A percentile compares a stretch with the other conserved stretches of the same genome.
phyloP scores from a whole-genome alignment of 352 stramenopile species.

The Paralagenidium karlingii region DNA sequence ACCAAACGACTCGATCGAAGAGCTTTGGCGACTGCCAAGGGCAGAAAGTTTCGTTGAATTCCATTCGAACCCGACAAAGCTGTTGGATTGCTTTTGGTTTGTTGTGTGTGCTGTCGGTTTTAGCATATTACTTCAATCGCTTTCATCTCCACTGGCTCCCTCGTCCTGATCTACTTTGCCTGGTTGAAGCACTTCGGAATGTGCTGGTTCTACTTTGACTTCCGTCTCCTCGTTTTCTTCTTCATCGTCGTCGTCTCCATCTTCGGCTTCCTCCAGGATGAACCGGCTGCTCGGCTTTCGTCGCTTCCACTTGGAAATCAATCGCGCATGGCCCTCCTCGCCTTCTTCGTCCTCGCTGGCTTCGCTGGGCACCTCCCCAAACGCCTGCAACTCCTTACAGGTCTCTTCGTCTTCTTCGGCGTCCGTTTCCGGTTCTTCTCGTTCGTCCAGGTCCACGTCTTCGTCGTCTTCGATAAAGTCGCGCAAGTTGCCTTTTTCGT shows the following conservation, averaged over 20 bases:
- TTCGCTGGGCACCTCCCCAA: slow-evolving; percentile 13
- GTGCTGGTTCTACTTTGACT: slow-evolving; percentile 26
- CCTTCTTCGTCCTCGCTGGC: slow-evolving; percentile 40
- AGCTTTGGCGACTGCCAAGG: slow-evolving; percentile 56
- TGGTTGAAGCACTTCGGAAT: too few species aligned
- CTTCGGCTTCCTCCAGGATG: slow-evolving; percentile 68
- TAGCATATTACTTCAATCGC: too few species aligned
- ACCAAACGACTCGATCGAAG: slow-evolving; percentile 66
- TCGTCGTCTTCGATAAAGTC: slow-evolving; percentile 47
- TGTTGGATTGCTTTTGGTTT: too few species aligned
- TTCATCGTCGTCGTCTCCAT: slow-evolving; percentile 40
- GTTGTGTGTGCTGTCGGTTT: too few species aligned
- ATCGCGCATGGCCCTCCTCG: slow-evolving; percentile 50
- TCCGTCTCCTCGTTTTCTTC: slow-evolving; percentile 15
- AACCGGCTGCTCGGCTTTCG: slow-evolving; percentile 28
- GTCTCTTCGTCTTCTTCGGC: slow-evolving; percentile 20
- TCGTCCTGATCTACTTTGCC: too few species aligned
- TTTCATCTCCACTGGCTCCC: too few species aligned
- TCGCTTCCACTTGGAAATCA: slow-evolving; percentile 10
- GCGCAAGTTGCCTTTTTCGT: slow-evolving; percentile 73
- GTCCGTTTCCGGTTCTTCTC: slow-evolving; percentile 8
- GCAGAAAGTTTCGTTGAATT: slow-evolving; percentile 61
- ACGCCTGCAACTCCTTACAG: slow-evolving; percentile 6
- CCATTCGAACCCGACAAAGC: too few species aligned
- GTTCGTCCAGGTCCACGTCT: slow-evolving; percentile 44